Conservation (phyloP, 257 asterid species). For the Nicotiana tabacum region DNA sequence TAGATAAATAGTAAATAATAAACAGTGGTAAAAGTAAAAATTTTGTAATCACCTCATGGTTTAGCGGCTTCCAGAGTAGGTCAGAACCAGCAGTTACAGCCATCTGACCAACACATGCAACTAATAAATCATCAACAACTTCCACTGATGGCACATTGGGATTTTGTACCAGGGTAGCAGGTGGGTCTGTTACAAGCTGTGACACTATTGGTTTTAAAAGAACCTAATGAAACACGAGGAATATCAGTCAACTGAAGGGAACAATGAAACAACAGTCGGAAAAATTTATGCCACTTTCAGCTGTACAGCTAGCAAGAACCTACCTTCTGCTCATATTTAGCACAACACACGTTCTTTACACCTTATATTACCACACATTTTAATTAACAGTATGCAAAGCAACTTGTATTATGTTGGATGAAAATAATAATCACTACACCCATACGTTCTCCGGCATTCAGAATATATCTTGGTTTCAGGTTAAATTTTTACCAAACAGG, state of each 20-base stretch:
- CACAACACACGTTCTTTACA: neutral
- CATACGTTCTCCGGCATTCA: neutral
- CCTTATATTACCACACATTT: neutral
- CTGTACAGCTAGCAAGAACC: neutral
- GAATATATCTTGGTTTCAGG: neutral
- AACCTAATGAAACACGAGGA: slow-evolving; percentile 40
- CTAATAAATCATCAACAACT: slow-evolving; percentile 70
- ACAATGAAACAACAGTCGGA: neutral
- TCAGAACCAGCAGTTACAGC: slow-evolving; percentile 90
- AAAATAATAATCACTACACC: too few species aligned
- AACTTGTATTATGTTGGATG: neutral
- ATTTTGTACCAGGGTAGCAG: slow-evolving; percentile 39
- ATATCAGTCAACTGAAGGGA: neutral
- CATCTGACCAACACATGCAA: slow-evolving; percentile 79
- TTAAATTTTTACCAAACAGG: neutral
- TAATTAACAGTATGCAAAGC: neutral
- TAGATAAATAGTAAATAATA: neutral
- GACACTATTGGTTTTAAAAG: slow-evolving; percentile 82
- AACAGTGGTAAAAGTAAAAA: neutral
- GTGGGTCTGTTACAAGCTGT: slow-evolving; percentile 71
- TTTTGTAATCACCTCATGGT: slow-evolving; percentile 64
- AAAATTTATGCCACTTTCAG: neutral
- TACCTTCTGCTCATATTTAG: neutral
- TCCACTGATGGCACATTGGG: slow-evolving; percentile 53
- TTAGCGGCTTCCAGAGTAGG: slow-evolving; percentile 90